Evolutionary conservation across 306 rosid species (phyloP), one percentile per base, ranked within the genome.

Genomic region (Acacia acuminata): DNA sequence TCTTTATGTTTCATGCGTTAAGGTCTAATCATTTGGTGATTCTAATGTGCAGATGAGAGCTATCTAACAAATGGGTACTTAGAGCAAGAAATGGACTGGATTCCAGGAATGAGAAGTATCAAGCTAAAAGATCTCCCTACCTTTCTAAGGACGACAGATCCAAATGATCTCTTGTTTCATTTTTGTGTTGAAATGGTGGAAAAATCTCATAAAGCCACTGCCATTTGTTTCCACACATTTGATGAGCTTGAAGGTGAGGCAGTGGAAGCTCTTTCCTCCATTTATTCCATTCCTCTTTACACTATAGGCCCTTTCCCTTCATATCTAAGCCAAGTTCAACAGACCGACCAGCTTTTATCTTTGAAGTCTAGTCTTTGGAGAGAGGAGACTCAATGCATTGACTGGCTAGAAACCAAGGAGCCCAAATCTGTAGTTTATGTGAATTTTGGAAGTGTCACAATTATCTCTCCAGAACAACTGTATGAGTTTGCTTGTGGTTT

Each of bases 381-480:
- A 10, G 85, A 85, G 16, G 78, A 73, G 4, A 32, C 51, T 0
- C 63, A 69, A 2, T 82, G 78, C 45, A 14, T 78, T 0, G 22
- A 78, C 2, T 85, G 85, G 88, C 71, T 85, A 8, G 40, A 82
- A 24, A 27, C 63, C 40, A 66, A 78, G 24, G 53, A 73, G 74
- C 78, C 83, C 27, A 36, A 24, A 8, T 81, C 79, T 4, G 74
- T 81, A 4, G 36, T 61, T 61, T 61, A 61, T 25, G 36, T 61
- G 17, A 61, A 61, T 25, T 61, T 61, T 12, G 67, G 67, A 61
- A 61, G 67, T 15, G 5, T 48, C 53, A 3, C 34, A 61, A 5
- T 61, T 25, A 24, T 61, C 17, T 25, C 67, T 61, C 36, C 34
- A 61, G 17, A 61, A 24, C 36, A 61, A 4, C 8, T 61, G 0